phyloP scores from a whole-genome alignment of 1,139 yeast genomes.

The Scheffersomyces quercinus region DNA sequence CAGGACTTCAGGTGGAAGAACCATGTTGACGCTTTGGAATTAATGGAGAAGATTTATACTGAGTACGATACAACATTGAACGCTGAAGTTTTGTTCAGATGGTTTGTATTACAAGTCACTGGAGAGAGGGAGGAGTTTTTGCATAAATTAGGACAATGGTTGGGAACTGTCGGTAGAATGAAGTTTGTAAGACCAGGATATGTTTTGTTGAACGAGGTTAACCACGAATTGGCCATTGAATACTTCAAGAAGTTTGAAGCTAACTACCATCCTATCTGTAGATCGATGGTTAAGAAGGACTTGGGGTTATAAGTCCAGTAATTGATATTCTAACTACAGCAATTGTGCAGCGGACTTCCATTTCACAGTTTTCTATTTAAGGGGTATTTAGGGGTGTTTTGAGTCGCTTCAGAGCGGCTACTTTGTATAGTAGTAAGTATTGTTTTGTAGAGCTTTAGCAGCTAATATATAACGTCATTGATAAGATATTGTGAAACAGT shows the following conservation, averaged over 20 bases:
- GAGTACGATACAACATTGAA: constrained; percentile 55
- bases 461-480: too few relatives aligned
- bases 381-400: too few relatives aligned
- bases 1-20: constrained; percentile 38
- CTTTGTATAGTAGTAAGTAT: too few relatives aligned
- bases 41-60: constrained; percentile 47
- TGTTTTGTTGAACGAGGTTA: constrained; percentile 61
- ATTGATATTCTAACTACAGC: too few relatives aligned
- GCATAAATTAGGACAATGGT: constrained; percentile 68
- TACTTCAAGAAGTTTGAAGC: constrained; percentile 61
- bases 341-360: too few relatives aligned
- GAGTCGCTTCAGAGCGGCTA: too few relatives aligned
- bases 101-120: constrained; percentile 63
- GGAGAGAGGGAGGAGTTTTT: constrained; percentile 49
- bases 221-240: constrained; percentile 61
- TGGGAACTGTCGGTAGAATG: constrained; percentile 93
- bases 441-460: too few relatives aligned
- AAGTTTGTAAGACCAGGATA: constrained; percentile 90
- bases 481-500: too few relatives aligned
- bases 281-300: constrained; percentile 76
- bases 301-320: constrained; percentile 30
- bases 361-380: too few relatives aligned
- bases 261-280: constrained; percentile 84
- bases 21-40: constrained; percentile 35
- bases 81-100: constrained; percentile 80